Base-by-base conservation (phyloP, 805 yeast species). In the Starmerella etchellsii region DNA sequence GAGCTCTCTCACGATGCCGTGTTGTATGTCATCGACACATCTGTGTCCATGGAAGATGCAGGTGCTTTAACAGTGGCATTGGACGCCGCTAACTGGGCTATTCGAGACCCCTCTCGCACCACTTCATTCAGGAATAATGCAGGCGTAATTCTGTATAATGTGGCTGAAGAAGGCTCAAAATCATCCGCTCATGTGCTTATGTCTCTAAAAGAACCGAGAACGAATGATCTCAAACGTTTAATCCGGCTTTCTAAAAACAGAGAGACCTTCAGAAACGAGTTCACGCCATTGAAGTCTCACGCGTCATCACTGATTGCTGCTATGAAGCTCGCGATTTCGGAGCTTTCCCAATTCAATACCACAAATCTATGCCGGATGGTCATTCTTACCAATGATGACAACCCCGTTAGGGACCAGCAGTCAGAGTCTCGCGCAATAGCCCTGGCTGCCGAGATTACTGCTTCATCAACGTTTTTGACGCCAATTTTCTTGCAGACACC, bases 81-180 rank as follows among this genome's bases (percentile, higher is more conserved):
- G 15, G 65, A 66, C 13, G 68, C 80, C 1, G 64, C 81, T 6
- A 64, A 69, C 39, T 74, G 72, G n/a, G 61, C 83, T 27, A 70
- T 84, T 61, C 66, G 77, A 2, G 78, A 74, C 36, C 63, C 82
- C 42, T 73, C 80, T 2, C 73, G 80, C 25, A 67, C 78, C 0
- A 59, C 73, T 28, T 82, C 85, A 1, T 65, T 67, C 34, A 78
- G 88, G 1, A 31, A 27, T 19, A 87, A 83, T 0, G 63, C 83
- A 21, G 96, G 95, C 0, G 71, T 85, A 34, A 72, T 76, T 71
- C 54, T 70, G 71, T 57, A 52, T 47, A 38, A 63, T 40, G 40
- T 62, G 13, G 47, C 53, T 22, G 60, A 38, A 22, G 10, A 19
- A 4, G 10, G 19, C 13, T 28, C 25, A 7, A 15, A 16, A 27